phyloP scores from a whole-genome alignment of 805 yeast genomes.

The Wickerhamiella sergipiensis region DNA sequence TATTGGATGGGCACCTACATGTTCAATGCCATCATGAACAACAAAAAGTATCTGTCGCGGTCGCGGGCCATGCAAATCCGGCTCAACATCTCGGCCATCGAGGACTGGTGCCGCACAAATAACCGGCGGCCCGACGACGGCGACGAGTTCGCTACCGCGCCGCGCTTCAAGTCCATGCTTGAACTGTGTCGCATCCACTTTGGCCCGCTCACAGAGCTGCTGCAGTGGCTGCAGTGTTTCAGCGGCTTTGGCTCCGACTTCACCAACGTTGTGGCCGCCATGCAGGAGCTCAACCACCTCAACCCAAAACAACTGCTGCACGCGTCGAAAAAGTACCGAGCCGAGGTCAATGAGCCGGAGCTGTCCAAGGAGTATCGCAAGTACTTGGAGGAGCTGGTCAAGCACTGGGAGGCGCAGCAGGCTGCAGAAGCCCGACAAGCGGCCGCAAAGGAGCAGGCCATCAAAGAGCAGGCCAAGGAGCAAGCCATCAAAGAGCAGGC shows the following conservation, averaged over 20 bases:
- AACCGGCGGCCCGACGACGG: constrained; percentile 34
- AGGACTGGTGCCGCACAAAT: constrained; percentile 82
- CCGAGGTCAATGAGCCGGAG: constrained; percentile 69
- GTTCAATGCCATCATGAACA: constrained; percentile 59
- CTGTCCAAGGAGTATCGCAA: constrained; percentile 41
- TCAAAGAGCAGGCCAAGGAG: background rate
- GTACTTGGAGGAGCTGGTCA: constrained; percentile 27
- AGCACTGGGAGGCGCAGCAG: constrained; percentile 18
- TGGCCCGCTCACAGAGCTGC: constrained; percentile 58
- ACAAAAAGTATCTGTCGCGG: constrained; percentile 60
- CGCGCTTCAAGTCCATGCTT: constrained; percentile 42
- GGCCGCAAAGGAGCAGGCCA: background rate
- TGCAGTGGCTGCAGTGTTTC: constrained; percentile 86
- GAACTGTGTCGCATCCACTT: constrained; percentile 54
- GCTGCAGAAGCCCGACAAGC: constrained; percentile 6
- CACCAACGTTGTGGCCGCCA: constrained; percentile 27
- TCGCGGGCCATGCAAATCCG: constrained; percentile 81
- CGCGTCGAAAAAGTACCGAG: constrained; percentile 60
- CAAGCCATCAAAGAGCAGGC: background rate
- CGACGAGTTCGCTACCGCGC: constrained; percentile 14
- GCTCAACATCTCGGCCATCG: constrained; percentile 70
- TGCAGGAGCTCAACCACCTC: constrained; percentile 49
- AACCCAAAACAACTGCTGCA: constrained; percentile 60
- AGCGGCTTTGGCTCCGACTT: constrained; percentile 47
- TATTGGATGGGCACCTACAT: constrained; percentile 62